A percentile compares a stretch with the other conserved stretches of the same genome.
These are phyloP conservation scores for Coemansia nantahalensis DNA, from an alignment of 192 early-diverging fungal genomes.

Conservation along the genomic window DNA sequence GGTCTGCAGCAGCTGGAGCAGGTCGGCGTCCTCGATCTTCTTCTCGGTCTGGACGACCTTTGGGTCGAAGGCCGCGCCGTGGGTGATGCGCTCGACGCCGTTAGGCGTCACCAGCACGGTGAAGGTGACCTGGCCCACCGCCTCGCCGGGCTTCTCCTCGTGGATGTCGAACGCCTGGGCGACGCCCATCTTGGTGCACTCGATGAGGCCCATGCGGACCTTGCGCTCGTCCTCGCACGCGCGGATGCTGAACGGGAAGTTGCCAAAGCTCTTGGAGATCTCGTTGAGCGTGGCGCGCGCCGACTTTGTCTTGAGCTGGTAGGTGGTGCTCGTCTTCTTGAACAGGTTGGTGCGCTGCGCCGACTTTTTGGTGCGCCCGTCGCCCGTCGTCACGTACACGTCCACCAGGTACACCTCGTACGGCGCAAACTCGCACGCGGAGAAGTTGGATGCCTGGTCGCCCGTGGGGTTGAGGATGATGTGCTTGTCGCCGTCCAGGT, in stretches of 20 bases:
- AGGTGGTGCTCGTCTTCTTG: constrained; percentile 80
- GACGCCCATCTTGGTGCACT: constrained; percentile 80
- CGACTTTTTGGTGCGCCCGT: constrained; percentile 75
- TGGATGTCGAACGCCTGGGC: constrained; percentile 81
- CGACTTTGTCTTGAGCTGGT: constrained; percentile 85
- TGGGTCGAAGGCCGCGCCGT: constrained; percentile 66
- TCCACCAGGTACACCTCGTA: constrained; percentile 90
- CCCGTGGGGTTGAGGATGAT: constrained; percentile 89
- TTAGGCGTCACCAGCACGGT: constrained; percentile 88
- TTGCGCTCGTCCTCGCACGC: constrained; percentile 88
- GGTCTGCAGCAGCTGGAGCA: constrained; percentile 70
- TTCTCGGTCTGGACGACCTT: constrained; percentile 82
- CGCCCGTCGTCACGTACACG: constrained; percentile 84
- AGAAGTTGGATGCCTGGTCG: constrained; percentile 68
- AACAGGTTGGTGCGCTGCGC: constrained; percentile 84
- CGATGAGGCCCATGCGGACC: constrained; percentile 87
- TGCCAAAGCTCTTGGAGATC: constrained; percentile 74
- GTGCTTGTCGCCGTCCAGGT: constrained; percentile 88
- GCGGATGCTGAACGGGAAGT: constrained; percentile 86
- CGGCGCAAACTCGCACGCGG: constrained; percentile 65
- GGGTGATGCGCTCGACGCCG: constrained; percentile 83
- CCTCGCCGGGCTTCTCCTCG: constrained; percentile 75
- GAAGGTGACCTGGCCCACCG: constrained; percentile 88
- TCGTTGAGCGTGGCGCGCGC: constrained; percentile 71
- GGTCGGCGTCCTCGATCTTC: constrained; percentile 76